These are phyloP conservation scores for Amanita pseudoporphyria DNA, from an alignment of 768 basidiomycete genomes.

Conservation along the genomic window DNA sequence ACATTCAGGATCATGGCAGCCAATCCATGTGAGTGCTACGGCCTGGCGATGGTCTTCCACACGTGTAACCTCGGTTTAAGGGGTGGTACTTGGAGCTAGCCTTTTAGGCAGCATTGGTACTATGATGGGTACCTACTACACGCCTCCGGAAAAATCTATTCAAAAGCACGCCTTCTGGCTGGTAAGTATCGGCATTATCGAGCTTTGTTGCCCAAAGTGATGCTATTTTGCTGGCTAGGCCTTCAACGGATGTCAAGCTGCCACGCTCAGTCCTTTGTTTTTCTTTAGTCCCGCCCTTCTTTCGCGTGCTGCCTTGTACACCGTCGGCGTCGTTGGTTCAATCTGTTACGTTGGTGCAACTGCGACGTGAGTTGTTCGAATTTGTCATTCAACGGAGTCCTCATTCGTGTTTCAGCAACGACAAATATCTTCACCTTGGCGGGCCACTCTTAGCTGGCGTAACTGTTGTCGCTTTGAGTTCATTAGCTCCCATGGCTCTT, in stretches of 20 bases:
- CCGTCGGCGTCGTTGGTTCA: constrained; percentile 76
- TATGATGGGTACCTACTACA: constrained; percentile 79
- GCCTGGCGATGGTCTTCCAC: not conserved
- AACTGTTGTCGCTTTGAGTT: constrained; percentile 77
- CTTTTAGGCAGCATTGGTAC: constrained; percentile 71
- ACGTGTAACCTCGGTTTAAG: constrained; percentile 21
- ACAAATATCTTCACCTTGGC: constrained; percentile 79
- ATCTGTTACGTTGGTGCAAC: constrained; percentile 86
- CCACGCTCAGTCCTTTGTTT: constrained; percentile 81
- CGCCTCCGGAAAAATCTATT: constrained; percentile 63
- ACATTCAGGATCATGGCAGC: constrained; percentile 71
- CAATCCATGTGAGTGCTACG: constrained; percentile 56
- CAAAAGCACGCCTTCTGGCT: constrained; percentile 81
- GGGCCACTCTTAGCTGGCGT: constrained; percentile 85
- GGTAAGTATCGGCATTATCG: constrained; percentile 27
- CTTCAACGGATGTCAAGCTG: constrained; percentile 82
- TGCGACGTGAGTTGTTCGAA: constrained; percentile 43
- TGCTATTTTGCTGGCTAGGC: constrained; percentile 31
- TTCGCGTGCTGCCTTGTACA: constrained; percentile 82
- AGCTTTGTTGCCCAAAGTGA: not conserved
- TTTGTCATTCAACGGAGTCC: not conserved
- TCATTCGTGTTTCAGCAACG: constrained; percentile 34
- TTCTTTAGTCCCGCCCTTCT: constrained; percentile 81
- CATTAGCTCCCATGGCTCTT: constrained; percentile 85
- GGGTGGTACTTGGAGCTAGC: constrained; percentile 77